Evolutionary conservation across 1,284 basidiomycete species (phyloP), one percentile per base, ranked within the genome.

Genomic region (Polyporus tsugae): DNA sequence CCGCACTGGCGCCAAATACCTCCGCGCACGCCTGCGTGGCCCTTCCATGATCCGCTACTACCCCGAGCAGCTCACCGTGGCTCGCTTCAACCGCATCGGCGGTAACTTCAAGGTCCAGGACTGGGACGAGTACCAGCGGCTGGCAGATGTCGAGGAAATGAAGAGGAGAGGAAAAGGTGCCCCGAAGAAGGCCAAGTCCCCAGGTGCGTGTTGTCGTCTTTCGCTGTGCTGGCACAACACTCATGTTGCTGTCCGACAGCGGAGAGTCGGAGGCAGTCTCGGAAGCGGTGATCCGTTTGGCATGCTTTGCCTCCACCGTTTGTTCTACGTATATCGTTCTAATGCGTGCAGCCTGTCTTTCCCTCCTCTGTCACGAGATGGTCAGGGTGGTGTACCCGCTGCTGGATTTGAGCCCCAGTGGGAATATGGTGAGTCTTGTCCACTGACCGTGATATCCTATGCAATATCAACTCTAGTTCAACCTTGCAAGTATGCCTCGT

Each of bases 1-100:
- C 7, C 90, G 95, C 35, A 95, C 92, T 0, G 95, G 95, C 41
- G 90, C 93, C 25, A 96, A 96, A 80, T 94, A 96, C 82, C 87
- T 96, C 60, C 89, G 91, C 49, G 83, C 86, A 36, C 86, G 90
- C 7, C 86, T 96, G 42, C 87, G 89, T 1, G 95, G 95, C 0
- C 93, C 93, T 0, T 85, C 91, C 59, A 91, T 96, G 88, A 78
- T 91, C 73, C 82, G 86, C 19, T 97, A 96, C 83, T 95, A 95
- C 79, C 92, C 92, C 0, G 79, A 81, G 36, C 78, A 81, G 33
- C 75, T 92, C 67, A 83, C 87, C 65, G 81, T 93, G 63, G 77
- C 87, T 29, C 82, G 83, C 44, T 78, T 85, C 70, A 76, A 87
- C 84, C 80, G 87, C 84, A 73, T 76, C 72, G 35, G 44, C 13